Conservation (phyloP, 257 asterid species). For the Osmanthus fragrans region DNA sequence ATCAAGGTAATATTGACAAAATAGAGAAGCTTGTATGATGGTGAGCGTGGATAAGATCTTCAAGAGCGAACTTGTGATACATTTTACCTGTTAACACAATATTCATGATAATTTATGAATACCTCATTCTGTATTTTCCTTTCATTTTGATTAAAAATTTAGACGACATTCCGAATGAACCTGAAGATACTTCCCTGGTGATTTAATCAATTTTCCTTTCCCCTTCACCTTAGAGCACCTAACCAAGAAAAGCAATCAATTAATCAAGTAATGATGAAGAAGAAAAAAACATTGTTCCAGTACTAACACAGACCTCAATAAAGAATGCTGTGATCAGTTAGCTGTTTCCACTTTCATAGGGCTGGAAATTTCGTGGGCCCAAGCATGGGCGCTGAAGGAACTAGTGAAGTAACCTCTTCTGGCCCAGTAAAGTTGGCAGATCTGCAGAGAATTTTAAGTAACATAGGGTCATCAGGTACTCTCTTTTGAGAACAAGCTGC, state of each 20-base stretch:
- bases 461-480: slow-evolving; percentile 76
- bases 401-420: slow-evolving; percentile 82
- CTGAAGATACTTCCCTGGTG: neutral
- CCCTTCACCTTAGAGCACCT: neutral
- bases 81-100: neutral
- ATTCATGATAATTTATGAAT: neutral
- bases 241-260: neutral
- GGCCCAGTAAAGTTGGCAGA: slow-evolving; percentile 90
- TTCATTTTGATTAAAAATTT: neutral
- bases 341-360: slow-evolving; percentile 44
- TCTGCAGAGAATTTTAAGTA: slow-evolving; percentile 89
- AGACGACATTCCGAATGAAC: neutral
- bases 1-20: slow-evolving; percentile 59
- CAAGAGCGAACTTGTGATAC: neutral
- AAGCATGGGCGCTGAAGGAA: slow-evolving; percentile 76
- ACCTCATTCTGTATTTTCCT: neutral
- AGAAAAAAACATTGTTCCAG: neutral
- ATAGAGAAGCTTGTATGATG: slow-evolving; percentile 8
- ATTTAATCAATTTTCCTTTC: neutral
- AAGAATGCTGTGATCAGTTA: slow-evolving; percentile 5
- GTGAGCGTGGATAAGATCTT: slow-evolving; percentile 21
- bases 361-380: slow-evolving; percentile 85
- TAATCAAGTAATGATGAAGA: neutral
- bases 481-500: neutral
- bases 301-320: neutral